Evolutionary conservation across 2,329 filamentous ascomycete genomes (phyloP).

Genomic region (Aspergillus glaucus): DNA sequence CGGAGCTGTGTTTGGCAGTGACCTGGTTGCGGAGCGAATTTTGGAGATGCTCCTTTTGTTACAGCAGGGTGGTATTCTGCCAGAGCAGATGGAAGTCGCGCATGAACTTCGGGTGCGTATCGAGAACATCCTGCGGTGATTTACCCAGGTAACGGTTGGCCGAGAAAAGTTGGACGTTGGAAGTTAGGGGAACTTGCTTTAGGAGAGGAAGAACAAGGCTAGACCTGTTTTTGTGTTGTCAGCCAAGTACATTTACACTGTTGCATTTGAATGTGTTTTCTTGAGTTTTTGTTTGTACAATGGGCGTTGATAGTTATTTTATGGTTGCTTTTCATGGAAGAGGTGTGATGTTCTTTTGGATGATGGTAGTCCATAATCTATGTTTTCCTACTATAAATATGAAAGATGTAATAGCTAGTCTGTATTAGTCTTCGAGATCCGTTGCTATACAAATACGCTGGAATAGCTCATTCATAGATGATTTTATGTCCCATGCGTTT

Average conservation of each 20-base stretch:
- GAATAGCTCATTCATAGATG: too few species aligned
- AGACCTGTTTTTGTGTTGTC: constrained; percentile 2
- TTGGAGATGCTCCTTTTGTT: constrained; percentile 41
- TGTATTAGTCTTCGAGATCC: too few species aligned
- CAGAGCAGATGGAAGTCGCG: constrained; percentile 31
- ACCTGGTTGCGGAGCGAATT: constrained; percentile 49
- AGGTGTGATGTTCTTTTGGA: neutral
- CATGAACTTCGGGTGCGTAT: constrained; percentile 38
- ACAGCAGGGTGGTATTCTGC: constrained; percentile 38
- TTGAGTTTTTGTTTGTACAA: neutral
- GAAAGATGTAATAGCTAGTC: too few species aligned
- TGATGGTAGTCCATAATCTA: too few species aligned
- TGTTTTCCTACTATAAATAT: too few species aligned
- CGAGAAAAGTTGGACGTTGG: neutral
- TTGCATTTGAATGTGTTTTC: neutral
- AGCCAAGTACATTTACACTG: neutral
- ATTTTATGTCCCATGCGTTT: too few species aligned
- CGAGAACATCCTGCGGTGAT: constrained; percentile 33
- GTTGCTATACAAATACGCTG: too few species aligned
- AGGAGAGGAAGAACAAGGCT: neutral
- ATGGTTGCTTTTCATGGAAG: neutral
- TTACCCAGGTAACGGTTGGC: neutral
- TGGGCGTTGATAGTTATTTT: neutral
- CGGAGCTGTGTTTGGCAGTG: constrained; percentile 53
- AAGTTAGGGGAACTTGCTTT: neutral